phyloP scores from a whole-genome alignment of 495 filamentous ascomycete species.

The Xylona heveae region DNA sequence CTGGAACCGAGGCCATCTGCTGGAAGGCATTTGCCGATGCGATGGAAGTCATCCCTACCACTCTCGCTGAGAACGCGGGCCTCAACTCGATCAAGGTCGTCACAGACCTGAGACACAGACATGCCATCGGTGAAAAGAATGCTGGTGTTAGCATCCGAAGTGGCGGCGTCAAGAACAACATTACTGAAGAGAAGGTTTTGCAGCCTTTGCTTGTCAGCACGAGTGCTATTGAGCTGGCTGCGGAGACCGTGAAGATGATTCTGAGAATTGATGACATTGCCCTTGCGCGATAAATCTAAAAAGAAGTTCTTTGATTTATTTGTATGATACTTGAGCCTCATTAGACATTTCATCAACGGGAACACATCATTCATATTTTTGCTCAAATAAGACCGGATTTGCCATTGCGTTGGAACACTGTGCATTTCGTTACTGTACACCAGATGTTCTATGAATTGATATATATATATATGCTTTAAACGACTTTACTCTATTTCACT shows the following conservation, averaged over 20 bases:
- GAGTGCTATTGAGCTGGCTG: conserved; percentile 87
- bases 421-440: no score
- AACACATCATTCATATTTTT: no score
- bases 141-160: conserved; percentile 94
- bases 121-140: conserved; percentile 85
- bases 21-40: conserved; percentile 98
- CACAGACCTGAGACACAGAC: conserved; percentile 84
- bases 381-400: no score
- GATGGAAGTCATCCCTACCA: conserved; percentile 92
- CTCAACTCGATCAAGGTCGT: conserved; percentile 97
- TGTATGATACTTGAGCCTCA: no score
- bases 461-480: no score
- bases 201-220: conserved; percentile 93
- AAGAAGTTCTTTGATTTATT: no score
- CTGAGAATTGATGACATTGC: conserved; percentile 93
- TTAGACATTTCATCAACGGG: no score
- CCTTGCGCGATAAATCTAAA: conserved; percentile 36
- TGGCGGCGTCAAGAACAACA: conserved; percentile 86
- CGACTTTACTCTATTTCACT: no score
- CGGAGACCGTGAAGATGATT: conserved; percentile 98
- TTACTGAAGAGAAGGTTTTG: conserved; percentile 90
- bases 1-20: conserved; percentile 88
- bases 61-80: conserved; percentile 90
- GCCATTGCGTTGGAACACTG: no score
- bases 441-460: no score